These are phyloP conservation scores for Colletotrichum camelliae DNA, from an alignment of 2,329 filamentous ascomycete species.

Conservation along the genomic window DNA sequence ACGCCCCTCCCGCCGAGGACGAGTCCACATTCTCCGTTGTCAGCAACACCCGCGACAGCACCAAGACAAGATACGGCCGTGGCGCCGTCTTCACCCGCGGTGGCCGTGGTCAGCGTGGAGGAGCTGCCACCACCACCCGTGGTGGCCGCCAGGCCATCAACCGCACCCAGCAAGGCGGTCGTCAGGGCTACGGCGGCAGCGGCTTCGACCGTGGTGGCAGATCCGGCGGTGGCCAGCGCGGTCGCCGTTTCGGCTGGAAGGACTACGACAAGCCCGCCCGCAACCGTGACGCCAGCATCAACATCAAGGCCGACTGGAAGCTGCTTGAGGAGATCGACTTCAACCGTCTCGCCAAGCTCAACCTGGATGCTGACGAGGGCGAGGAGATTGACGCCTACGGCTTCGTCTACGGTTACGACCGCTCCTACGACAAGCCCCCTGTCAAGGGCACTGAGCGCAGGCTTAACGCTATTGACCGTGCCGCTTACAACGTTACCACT, in stretches of 20 bases:
- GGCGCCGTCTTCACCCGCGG: constrained; percentile 90
- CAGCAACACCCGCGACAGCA: constrained; percentile 87
- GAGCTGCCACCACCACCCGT: constrained; percentile 47
- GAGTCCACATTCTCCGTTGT: constrained; percentile 98
- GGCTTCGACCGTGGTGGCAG: constrained; percentile 77
- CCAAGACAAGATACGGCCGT: constrained; percentile 86
- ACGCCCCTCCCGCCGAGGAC: constrained; percentile 90
- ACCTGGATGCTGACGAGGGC: constrained; percentile 91
- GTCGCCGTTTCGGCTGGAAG: constrained; percentile 95
- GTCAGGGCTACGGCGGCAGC: constrained; percentile 63
- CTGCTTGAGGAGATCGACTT: constrained; percentile 99
- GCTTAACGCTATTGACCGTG: constrained; percentile 87
- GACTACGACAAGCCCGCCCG: constrained; percentile 98
- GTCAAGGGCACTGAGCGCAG: constrained; percentile 89
- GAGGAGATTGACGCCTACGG: constrained; percentile 96
- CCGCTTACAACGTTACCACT: constrained; percentile 97
- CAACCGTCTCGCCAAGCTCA: constrained; percentile 92
- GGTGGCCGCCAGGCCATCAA: constrained; percentile 71
- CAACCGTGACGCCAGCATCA: constrained; percentile 94
- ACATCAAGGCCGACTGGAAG: constrained; percentile 94
- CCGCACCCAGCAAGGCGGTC: constrained; percentile 66
- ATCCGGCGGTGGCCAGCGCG: constrained; percentile 70
- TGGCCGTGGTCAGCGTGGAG: constrained; percentile 79
- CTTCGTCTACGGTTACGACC: constrained; percentile 98
- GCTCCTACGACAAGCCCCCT: constrained; percentile 89